A percentile compares a stretch with the other conserved stretches of the same genome.
Conservation (phyloP, 2,329 filamentous ascomycete species). For the Cercospora sesami region DNA sequence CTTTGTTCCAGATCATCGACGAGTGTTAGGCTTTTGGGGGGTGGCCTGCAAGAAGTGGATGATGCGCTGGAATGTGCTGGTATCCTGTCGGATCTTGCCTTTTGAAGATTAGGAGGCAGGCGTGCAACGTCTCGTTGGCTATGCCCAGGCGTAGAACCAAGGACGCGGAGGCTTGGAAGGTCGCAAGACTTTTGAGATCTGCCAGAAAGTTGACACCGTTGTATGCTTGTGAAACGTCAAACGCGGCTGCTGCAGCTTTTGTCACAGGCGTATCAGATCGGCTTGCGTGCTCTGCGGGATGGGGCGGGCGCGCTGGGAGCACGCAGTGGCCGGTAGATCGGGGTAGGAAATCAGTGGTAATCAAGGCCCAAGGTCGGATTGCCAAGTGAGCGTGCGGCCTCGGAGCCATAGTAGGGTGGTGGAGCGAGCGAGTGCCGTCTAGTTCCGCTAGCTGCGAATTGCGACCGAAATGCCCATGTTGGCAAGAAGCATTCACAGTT, state of each 20-base stretch:
- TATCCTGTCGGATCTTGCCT: conserved; percentile 10
- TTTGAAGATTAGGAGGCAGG: not conserved
- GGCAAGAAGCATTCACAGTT: not conserved
- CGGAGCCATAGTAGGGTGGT: not conserved
- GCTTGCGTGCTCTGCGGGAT: not conserved
- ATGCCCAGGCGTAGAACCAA: conserved; percentile 3
- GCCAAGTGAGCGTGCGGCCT: not conserved
- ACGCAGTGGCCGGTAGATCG: not conserved
- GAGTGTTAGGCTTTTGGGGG: conserved; percentile 2
- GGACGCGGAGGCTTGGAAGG: conserved; percentile 6
- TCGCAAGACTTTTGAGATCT: not conserved
- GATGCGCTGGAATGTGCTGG: conserved; percentile 19
- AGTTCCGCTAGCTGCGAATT: not conserved
- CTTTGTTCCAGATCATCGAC: conserved; percentile 2
- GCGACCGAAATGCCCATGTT: not conserved
- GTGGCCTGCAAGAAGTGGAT: not conserved
- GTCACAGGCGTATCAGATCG: not conserved
- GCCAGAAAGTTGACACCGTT: conserved; percentile 1
- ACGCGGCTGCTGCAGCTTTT: not conserved
- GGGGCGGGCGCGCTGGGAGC: not conserved
- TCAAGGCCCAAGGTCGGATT: not conserved
- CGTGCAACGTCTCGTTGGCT: not conserved
- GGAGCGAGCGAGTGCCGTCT: not conserved
- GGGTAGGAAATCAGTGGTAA: not conserved
- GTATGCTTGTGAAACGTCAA: not conserved